Conservation (phyloP, 2,329 filamentous ascomycete species). For the Pseudogymnoascus sp. region DNA sequence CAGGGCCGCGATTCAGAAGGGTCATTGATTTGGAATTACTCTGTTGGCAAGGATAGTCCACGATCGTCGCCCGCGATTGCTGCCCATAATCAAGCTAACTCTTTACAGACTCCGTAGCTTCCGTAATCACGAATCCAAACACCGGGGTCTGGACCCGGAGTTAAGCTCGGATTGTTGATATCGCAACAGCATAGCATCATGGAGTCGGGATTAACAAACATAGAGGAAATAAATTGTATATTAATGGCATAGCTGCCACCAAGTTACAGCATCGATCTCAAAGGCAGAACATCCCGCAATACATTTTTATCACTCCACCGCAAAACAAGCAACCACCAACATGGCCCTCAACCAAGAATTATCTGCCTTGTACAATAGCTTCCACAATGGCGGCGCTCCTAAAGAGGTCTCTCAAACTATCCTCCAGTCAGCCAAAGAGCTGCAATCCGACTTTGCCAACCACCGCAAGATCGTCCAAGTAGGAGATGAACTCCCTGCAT, state of each 20-base stretch:
- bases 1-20: neutral
- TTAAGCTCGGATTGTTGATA: neutral
- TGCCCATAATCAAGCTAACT: neutral
- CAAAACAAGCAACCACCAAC: constrained; percentile 13
- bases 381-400: constrained; percentile 15
- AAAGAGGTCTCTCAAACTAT: constrained; percentile 13
- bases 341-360: constrained; percentile 17
- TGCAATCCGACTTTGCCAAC: constrained; percentile 15
- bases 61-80: neutral
- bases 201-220: neutral
- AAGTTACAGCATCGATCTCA: neutral
- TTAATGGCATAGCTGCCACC: neutral
- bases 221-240: neutral
- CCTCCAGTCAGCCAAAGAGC: neutral
- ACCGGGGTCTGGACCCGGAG: neutral
- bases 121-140: neutral
- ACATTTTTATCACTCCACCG: neutral
- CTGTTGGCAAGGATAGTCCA: neutral
- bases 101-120: neutral
- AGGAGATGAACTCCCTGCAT: constrained; percentile 29
- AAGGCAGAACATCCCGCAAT: neutral
- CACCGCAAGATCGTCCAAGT: constrained; percentile 24
- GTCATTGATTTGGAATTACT: neutral
- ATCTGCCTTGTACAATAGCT: constrained; percentile 10
- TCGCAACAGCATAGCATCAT: neutral